Percentiles rank a stretch among this genome's conserved stretches.
These are phyloP conservation scores for Bromus sterilis DNA, from an alignment of 176 grass and related monocot species.

Conservation along the genomic window DNA sequence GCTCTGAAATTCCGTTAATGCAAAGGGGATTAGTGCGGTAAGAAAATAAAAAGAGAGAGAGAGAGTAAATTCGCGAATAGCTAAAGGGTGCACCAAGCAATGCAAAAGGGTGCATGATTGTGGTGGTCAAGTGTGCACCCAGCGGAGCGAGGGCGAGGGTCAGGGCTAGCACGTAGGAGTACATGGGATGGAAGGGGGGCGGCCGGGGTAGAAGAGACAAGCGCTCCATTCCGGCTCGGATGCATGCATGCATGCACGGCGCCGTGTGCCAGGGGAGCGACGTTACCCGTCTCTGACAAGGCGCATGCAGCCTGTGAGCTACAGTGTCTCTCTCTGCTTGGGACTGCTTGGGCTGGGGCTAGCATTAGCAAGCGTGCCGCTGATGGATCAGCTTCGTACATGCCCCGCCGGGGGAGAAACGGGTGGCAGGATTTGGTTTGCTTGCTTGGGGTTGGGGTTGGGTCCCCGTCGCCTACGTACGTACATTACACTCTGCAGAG, in stretches of 20 bases:
- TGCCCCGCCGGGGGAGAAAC: not conserved
- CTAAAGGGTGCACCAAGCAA: too few relatives aligned
- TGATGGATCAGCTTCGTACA: not conserved
- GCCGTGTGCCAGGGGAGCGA: not conserved
- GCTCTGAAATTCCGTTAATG: too few relatives aligned
- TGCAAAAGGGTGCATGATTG: too few relatives aligned
- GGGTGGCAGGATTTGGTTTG: not conserved
- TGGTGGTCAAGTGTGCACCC: not conserved
- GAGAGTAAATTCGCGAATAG: too few relatives aligned
- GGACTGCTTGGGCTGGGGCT: not conserved
- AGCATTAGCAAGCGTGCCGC: not conserved
- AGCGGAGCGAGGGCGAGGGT: too few relatives aligned
- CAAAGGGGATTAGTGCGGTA: too few relatives aligned
- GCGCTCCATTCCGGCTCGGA: not conserved
- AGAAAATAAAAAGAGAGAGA: too few relatives aligned
- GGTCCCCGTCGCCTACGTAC: not conserved
- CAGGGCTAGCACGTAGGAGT: not conserved
- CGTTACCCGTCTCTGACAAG: not conserved
- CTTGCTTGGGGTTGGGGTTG: not conserved
- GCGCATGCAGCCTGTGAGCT: not conserved
- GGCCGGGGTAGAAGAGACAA: not conserved
- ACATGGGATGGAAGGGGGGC: not conserved
- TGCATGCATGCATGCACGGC: not conserved
- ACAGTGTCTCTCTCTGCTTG: too few relatives aligned
- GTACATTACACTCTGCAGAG: not conserved